phyloP scores from a whole-genome alignment of 1,284 basidiomycete species.

The Heterobasidion irregulare region DNA sequence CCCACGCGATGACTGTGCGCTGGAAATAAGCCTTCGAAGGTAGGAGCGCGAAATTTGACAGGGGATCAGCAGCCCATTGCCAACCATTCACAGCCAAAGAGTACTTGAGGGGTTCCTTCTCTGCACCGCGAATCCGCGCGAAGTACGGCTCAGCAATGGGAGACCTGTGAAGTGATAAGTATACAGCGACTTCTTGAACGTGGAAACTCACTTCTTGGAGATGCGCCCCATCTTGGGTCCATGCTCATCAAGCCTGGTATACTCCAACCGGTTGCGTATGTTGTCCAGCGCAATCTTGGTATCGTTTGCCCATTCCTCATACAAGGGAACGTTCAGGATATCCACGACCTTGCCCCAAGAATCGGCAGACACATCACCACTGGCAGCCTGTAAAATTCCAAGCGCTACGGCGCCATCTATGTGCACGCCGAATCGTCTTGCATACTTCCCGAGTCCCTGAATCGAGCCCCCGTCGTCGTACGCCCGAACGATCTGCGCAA shows the following conservation, averaged over 20 bases:
- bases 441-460: slow-evolving; percentile 45
- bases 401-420: slow-evolving; percentile 57
- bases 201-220: slow-evolving; percentile 48
- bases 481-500: slow-evolving; percentile 49
- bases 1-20: slow-evolving; percentile 95
- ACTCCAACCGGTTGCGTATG: slow-evolving; percentile 71
- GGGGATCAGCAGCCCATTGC: slow-evolving; percentile 96
- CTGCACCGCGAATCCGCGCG: slow-evolving; percentile 64
- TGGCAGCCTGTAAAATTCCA: slow-evolving; percentile 53
- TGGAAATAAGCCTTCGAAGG: slow-evolving; percentile 96
- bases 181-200: slow-evolving; percentile 4
- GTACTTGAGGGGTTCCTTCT: slow-evolving; percentile 62
- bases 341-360: slow-evolving; percentile 76
- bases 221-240: slow-evolving; percentile 86
- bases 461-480: slow-evolving; percentile 7
- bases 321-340: slow-evolving; percentile 81
- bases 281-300: slow-evolving; percentile 65
- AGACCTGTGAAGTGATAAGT: slow-evolving; percentile 32
- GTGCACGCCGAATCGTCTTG: slow-evolving; percentile 59
- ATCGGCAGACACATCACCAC: slow-evolving; percentile 49
- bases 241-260: slow-evolving; percentile 72
- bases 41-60: slow-evolving; percentile 90
- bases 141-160: slow-evolving; percentile 88
- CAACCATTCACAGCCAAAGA: slow-evolving; percentile 96
- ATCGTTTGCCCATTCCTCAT: slow-evolving; percentile 82